A percentile compares a stretch with the other conserved stretches of the same genome.
These are phyloP conservation scores for Colletotrichum shisoi DNA, from an alignment of 2,329 filamentous ascomycete species.

Conservation along the genomic window DNA sequence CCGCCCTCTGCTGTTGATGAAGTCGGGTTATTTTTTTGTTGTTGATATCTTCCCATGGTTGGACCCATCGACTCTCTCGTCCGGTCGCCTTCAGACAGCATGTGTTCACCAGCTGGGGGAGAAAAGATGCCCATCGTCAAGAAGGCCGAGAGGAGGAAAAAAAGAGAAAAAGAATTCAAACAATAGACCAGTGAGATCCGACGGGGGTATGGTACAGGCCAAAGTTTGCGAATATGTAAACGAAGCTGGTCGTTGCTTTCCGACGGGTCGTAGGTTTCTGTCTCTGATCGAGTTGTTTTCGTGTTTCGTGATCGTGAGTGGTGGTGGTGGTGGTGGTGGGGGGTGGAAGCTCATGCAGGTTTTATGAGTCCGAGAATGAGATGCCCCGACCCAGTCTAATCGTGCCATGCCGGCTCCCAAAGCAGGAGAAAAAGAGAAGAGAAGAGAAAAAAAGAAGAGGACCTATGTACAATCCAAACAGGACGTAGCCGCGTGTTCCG, in stretches of 20 bases:
- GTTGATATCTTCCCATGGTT: neutral
- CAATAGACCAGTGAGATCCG: conserved; percentile 38
- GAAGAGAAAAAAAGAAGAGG: conserved; percentile 21
- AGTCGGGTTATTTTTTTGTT: conserved; percentile 14
- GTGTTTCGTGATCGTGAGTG: conserved; percentile 36
- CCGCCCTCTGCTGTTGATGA: conserved; percentile 14
- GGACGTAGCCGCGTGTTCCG: conserved; percentile 32
- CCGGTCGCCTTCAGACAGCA: conserved; percentile 34
- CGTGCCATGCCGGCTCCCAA: conserved; percentile 31
- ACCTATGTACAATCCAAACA: conserved; percentile 42
- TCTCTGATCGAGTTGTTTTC: conserved; percentile 32
- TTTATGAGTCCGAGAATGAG: conserved; percentile 25
- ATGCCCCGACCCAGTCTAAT: conserved; percentile 38
- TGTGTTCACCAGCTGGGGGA: conserved; percentile 24
- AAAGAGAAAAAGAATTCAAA: conserved; percentile 38
- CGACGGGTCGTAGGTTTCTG: conserved; percentile 23
- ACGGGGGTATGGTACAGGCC: conserved; percentile 38
- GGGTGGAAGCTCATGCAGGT: conserved; percentile 17
- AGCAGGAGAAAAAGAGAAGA: conserved; percentile 1
- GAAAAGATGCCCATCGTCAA: conserved; percentile 33
- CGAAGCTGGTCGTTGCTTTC: conserved; percentile 34
- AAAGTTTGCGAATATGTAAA: conserved; percentile 39
- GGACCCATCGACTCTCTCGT: conserved; percentile 31
- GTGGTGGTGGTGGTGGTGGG: conserved; percentile 25
- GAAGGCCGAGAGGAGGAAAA: conserved; percentile 32